Percentiles rank a stretch among this genome's conserved stretches.
Evolutionary conservation across 2,329 filamentous ascomycete species (phyloP).

Genomic region (Pseudogymnoascus sp.): DNA sequence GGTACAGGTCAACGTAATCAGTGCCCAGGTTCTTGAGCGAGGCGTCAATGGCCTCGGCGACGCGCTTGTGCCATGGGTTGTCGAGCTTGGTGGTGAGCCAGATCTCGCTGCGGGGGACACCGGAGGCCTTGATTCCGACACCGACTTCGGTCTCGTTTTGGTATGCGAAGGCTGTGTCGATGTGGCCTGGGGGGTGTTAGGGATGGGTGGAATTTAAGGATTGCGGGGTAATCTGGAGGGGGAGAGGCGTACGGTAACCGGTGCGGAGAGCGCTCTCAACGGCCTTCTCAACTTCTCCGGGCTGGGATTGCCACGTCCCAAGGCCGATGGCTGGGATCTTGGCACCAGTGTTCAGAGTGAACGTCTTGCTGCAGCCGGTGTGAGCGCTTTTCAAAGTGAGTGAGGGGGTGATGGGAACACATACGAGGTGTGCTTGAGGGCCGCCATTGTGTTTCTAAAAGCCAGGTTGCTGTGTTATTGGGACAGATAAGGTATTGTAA

Average conservation of each 20-base stretch:
- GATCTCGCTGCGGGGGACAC: conserved; percentile 57
- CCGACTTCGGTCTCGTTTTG: conserved; percentile 68
- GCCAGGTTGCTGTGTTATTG: neutral
- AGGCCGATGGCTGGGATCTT: conserved; percentile 72
- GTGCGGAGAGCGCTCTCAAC: conserved; percentile 60
- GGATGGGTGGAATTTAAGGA: conserved; percentile 1
- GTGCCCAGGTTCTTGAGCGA: conserved; percentile 54
- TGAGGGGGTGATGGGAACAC: conserved; percentile 10
- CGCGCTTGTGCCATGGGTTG: conserved; percentile 70
- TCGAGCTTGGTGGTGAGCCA: conserved; percentile 77
- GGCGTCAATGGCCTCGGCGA: conserved; percentile 51
- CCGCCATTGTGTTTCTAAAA: neutral
- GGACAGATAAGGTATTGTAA: neutral
- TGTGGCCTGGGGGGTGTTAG: conserved; percentile 43
- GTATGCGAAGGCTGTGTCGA: conserved; percentile 67
- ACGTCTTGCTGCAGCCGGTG: conserved; percentile 39
- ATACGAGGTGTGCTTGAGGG: conserved; percentile 15
- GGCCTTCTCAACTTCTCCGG: conserved; percentile 58
- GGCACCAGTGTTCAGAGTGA: conserved; percentile 66
- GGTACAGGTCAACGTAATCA: conserved; percentile 63
- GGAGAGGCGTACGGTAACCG: conserved; percentile 69
- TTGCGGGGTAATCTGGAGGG: conserved; percentile 16
- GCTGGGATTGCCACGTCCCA: conserved; percentile 71
- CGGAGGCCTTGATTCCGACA: conserved; percentile 54
- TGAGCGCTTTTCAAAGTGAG: conserved; percentile 18